Evolutionary conservation across 2,329 filamentous ascomycete genomes (phyloP).

Genomic region (Chaetoscypha palmicola): DNA sequence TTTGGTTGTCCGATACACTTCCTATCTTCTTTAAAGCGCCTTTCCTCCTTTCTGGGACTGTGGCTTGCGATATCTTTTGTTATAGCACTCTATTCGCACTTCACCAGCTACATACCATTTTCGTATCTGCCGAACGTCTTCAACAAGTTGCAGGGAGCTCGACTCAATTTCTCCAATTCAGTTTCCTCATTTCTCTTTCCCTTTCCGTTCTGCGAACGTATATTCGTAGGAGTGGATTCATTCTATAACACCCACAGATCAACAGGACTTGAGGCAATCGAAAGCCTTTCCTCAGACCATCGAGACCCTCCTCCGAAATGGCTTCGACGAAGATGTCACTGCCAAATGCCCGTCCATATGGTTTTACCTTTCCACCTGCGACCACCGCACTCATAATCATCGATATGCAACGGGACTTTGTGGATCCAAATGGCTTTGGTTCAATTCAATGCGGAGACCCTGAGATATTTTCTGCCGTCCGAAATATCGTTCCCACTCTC

Average conservation of each 20-base stretch:
- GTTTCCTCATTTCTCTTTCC: no score
- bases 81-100: no score
- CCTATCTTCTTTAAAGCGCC: conserved; percentile 7
- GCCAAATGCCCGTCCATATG: conserved; percentile 37
- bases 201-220: no score
- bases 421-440: conserved; percentile 44
- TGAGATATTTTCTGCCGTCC: conserved; percentile 36
- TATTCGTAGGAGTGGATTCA: no score
- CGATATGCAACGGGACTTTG: conserved; percentile 49
- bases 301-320: conserved; percentile 12
- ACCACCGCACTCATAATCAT: conserved; percentile 46
- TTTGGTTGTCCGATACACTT: background rate
- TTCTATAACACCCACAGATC: no score
- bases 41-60: conserved; percentile 1
- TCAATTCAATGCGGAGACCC: conserved; percentile 41
- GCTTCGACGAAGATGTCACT: conserved; percentile 19
- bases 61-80: background rate
- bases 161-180: no score
- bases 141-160: background rate
- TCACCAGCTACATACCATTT: background rate
- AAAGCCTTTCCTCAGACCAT: no score
- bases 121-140: background rate
- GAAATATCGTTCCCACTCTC: conserved; percentile 39
- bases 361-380: conserved; percentile 39
- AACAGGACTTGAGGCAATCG: no score